These are phyloP conservation scores for Halenospora varia DNA, from an alignment of 495 filamentous ascomycete species.

Conservation along the genomic window DNA sequence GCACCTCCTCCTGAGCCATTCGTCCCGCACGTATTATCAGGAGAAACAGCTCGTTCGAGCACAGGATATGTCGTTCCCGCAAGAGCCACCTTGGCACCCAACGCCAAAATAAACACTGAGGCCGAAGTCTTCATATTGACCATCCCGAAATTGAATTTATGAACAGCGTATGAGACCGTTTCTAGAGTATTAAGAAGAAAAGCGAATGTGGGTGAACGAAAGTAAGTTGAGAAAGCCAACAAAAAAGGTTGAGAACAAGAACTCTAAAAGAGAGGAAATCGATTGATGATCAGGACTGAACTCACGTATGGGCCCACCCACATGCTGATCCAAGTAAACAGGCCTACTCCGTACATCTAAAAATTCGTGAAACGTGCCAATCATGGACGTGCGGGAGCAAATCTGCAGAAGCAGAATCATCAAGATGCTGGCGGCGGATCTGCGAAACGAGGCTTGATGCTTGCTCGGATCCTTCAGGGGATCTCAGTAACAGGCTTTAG, in stretches of 20 bases:
- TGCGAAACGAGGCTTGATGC: background rate
- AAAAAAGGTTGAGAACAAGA: background rate
- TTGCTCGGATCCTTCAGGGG: background rate
- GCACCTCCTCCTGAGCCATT: slow-evolving; percentile 9
- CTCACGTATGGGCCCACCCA: background rate
- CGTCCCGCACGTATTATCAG: slow-evolving; percentile 17
- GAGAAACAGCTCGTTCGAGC: slow-evolving; percentile 10
- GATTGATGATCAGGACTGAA: background rate
- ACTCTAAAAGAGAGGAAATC: background rate
- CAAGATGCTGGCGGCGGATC: background rate
- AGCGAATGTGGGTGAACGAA: background rate
- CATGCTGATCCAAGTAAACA: background rate
- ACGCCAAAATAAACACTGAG: background rate
- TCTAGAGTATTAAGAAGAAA: background rate
- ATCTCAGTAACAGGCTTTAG: too few species aligned
- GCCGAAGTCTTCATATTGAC: background rate
- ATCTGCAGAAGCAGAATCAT: background rate
- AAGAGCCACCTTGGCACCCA: background rate
- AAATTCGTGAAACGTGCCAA: too few species aligned
- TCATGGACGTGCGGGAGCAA: too few species aligned
- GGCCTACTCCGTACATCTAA: background rate
- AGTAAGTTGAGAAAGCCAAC: background rate
- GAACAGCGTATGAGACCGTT: background rate
- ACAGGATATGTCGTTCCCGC: background rate
- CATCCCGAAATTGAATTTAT: background rate